These are phyloP conservation scores for Cladosporium sp. DNA, from an alignment of 2,329 filamentous ascomycete genomes.

Conservation along the genomic window DNA sequence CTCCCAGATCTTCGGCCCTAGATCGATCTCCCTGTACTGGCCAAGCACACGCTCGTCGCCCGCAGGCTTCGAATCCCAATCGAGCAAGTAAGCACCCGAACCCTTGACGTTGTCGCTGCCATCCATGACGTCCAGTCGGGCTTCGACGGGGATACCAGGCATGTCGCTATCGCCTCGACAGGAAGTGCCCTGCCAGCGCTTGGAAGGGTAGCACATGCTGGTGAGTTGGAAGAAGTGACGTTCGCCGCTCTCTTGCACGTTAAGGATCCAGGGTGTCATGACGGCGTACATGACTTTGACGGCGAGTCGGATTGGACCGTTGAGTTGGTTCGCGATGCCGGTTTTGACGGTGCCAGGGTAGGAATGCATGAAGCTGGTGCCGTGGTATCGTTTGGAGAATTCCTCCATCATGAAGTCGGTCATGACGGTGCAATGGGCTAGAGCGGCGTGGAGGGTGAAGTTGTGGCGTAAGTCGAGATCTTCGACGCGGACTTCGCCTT, in stretches of 20 bases:
- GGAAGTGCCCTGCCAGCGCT: slow-evolving; percentile 2
- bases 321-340: slow-evolving; percentile 37
- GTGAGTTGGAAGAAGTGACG: slow-evolving; percentile 43
- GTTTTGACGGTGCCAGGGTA: slow-evolving; percentile 48
- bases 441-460: slow-evolving; percentile 33
- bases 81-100: slow-evolving; percentile 35
- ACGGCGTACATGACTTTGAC: slow-evolving; percentile 34
- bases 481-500: slow-evolving; percentile 45
- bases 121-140: slow-evolving; percentile 26
- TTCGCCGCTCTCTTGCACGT: slow-evolving; percentile 41
- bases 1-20: slow-evolving; percentile 33
- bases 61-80: slow-evolving; percentile 34
- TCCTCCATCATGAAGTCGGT: slow-evolving; percentile 51
- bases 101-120: slow-evolving; percentile 30
- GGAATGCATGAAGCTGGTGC: slow-evolving; percentile 47
- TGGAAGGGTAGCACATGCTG: slow-evolving; percentile 30
- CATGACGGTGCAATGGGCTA: slow-evolving; percentile 43
- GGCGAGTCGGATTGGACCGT: slow-evolving; percentile 29
- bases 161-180: slow-evolving; percentile 17
- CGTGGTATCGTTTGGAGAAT: slow-evolving; percentile 44
- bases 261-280: slow-evolving; percentile 36
- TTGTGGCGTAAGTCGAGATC: slow-evolving; percentile 44
- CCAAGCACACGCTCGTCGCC: slow-evolving; percentile 31
- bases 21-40: slow-evolving; percentile 29
- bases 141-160: slow-evolving; percentile 26